Base-by-base conservation (phyloP, 179 eudicot species). In the Silene coronaria region DNA sequence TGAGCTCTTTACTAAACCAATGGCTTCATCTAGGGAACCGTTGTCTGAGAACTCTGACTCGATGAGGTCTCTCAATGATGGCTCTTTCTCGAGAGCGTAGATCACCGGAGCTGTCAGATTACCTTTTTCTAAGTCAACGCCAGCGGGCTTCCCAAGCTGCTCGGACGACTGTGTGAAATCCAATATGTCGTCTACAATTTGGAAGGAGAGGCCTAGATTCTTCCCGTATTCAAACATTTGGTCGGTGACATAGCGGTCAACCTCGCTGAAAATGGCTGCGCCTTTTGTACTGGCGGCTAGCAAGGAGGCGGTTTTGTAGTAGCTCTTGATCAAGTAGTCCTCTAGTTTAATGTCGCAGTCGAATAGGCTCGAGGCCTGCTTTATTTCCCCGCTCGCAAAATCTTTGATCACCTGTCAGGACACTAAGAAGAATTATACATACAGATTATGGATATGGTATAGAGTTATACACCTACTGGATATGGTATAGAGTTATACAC, bases 371-470 rank as follows among this genome's bases (percentile, higher is more conserved):
- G 97, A 90, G n/a, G 98, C 98, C 84, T 94, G 96, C 86, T 91
- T 92, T 78, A 94, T 94, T 87, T 94, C 98, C n/a, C 98, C 98
- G 57, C 97, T 94, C 9, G 97, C 98, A 75, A 94, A 92, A 81
- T 94, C 97, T 89, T 91, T 92, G 69, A 94, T 94, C 62, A 94
- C 98, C 97, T 94, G 93, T 42, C 67, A 71, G 6, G 73, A 21
- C 34, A 75, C 72, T 10, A 57, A 58, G 57, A 80, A 26, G 30
- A 61, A 27, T 72, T 34, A 71, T 4, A 60, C n/a, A 24, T 13
- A 23, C 6, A 4, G 8, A 73, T 17, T 21, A 42, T 66, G 22
- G 77, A 60, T 24, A 17, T 64, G 21, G n/a, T 61, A 26, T 4
- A 27, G 16, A 26, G 30, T 3, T 10, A 62, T 12, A 53, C 19